Conservation (phyloP, 768 basidiomycete species). For the Mycena rebaudengoi region DNA sequence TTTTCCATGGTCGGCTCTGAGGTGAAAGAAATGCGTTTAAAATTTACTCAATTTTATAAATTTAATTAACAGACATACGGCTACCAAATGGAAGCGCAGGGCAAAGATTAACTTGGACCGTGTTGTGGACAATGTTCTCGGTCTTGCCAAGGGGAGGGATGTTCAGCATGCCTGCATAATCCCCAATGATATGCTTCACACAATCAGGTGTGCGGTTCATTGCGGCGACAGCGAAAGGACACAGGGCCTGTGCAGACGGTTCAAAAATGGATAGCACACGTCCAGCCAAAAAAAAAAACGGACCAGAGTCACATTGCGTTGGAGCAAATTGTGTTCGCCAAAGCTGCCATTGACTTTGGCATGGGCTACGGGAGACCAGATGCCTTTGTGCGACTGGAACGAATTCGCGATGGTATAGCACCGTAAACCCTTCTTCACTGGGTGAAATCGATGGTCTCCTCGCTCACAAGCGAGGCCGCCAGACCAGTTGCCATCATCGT, state of each 20-base stretch:
- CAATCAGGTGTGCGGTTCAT: background rate
- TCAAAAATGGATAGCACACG: no score
- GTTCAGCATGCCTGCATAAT: background rate
- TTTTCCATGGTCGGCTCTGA: background rate
- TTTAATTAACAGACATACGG: background rate
- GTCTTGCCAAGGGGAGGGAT: background rate
- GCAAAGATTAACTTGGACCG: background rate
- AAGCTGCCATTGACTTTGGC: background rate
- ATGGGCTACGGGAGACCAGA: background rate
- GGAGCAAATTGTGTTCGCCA: background rate
- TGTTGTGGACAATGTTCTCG: background rate
- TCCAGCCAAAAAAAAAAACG: no score
- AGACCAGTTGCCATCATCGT: background rate
- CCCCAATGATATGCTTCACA: background rate
- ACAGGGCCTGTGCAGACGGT: no score
- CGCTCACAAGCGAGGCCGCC: conserved; percentile 5
- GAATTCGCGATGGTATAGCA: conserved; percentile 12
- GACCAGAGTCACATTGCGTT: background rate
- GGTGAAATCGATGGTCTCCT: conserved; percentile 3
- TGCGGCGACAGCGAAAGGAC: background rate
- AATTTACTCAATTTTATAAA: background rate
- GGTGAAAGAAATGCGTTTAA: background rate
- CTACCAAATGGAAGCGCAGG: background rate
- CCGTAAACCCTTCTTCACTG: background rate
- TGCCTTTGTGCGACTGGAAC: background rate